phyloP scores from a whole-genome alignment of 2,329 filamentous ascomycete species.

The Pseudogymnoascus verrucosus region DNA sequence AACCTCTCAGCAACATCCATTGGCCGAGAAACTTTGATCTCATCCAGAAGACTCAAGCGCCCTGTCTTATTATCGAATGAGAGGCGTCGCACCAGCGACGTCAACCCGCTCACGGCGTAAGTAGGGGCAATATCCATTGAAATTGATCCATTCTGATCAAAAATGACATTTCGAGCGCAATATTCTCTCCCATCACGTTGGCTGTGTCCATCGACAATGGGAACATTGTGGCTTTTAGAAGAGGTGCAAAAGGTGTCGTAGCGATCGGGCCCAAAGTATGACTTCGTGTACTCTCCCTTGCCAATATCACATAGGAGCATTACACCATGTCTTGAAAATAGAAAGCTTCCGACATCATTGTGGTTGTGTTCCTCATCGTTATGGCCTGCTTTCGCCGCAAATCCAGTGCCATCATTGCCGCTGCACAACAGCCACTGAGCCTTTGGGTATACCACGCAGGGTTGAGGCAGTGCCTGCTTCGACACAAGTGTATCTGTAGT shows the following conservation, averaged over 20 bases:
- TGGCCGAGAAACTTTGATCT: not conserved
- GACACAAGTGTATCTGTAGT: not conserved
- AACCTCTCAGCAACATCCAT: not conserved
- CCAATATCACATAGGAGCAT: conserved; percentile 1
- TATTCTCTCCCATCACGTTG: not conserved
- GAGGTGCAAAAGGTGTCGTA: not conserved
- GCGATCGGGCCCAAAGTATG: not conserved
- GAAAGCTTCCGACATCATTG: not conserved
- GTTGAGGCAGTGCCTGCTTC: not conserved
- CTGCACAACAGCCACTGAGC: not conserved
- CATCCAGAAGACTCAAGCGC: not conserved
- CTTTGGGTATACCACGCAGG: not conserved
- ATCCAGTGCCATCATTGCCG: not conserved
- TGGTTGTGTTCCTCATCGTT: conserved; percentile 1
- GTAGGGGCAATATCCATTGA: not conserved
- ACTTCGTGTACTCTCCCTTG: not conserved
- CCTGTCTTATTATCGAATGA: not conserved
- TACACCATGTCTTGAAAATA: not conserved
- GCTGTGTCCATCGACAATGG: not conserved
- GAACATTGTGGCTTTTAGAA: not conserved
- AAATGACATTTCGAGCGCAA: not conserved
- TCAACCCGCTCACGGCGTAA: not conserved
- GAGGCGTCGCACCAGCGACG: not conserved
- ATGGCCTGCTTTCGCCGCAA: not conserved
- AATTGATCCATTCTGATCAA: not conserved